Base-by-base conservation (phyloP, 768 basidiomycete species). In the Galerina marginata region DNA sequence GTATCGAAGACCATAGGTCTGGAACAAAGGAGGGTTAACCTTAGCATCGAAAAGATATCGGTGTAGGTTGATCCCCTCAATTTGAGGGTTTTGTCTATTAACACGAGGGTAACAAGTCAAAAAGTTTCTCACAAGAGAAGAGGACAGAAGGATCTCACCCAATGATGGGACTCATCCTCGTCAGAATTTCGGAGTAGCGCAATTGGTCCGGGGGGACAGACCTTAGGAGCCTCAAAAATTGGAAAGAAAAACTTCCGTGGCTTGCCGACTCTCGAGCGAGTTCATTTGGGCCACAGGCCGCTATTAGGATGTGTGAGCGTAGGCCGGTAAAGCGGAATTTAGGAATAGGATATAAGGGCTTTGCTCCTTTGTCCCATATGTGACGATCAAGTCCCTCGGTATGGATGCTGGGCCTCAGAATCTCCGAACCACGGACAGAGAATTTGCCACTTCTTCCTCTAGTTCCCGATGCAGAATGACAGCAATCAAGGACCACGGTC, bases 401-500 rank as follows among this genome's bases (percentile, higher is more conserved):
- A 26, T 45, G 52, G 20, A 58, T 58, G 10, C 25, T 37, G n/a
- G 47, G 38, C 9, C 47, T 26, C 15, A 56, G 36, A 2, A 23
- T 45, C 15, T 33, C 55, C n/a, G 40, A 39, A 2, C 56, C 49
- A 45, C 59, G 42, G 43, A 42, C 36, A 26, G 52, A 9, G 23
- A 20, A 9, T 14, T n/a, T 25, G 12, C 45, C 9, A 33, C 15
- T 11, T 36, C 39, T n/a, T 11, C 49, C 51, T 26, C 64, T 40
- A 14, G 64, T 65, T 2, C 60, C 61, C 26, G 64, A 65, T 2
- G 54, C 54, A 4, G 64, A 40, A 38, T 62, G 60, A n/a, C 63
- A 64, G 38, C 63, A 64, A 42, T 64, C 63, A 25, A 64, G 43
- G 12, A 61, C 37, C 39, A 65, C 61, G 39, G 54, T 60, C 59